A percentile compares a stretch with the other conserved stretches of the same genome.
phyloP scores from a whole-genome alignment of 306 rosid genomes.

The Castanea sativa region DNA sequence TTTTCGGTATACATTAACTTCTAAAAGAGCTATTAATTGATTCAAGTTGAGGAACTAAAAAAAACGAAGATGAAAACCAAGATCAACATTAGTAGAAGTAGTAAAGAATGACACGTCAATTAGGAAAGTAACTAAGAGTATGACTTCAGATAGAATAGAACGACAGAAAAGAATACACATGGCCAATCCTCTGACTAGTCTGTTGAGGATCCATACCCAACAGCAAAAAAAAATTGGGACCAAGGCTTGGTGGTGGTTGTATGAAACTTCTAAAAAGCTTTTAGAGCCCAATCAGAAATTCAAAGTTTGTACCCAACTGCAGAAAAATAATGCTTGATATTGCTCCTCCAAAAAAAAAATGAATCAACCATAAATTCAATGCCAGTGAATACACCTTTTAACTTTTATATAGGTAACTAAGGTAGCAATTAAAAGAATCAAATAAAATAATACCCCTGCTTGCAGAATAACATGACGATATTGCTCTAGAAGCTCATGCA shows the following conservation, averaged over 20 bases:
- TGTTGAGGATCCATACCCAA: no score
- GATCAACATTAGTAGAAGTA: no score
- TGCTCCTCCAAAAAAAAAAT: slow-evolving; percentile 9
- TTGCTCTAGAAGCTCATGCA: slow-evolving; percentile 51
- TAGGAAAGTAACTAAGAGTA: no score
- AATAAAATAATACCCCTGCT: slow-evolving; percentile 50
- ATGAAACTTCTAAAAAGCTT: background rate
- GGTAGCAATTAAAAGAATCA: slow-evolving; percentile 5
- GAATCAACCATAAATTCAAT: background rate
- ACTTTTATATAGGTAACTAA: slow-evolving; percentile 2
- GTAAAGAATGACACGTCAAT: no score
- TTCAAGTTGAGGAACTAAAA: no score
- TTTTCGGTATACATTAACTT: no score
- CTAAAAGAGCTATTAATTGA: no score
- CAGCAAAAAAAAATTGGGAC: no score
- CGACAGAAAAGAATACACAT: no score
- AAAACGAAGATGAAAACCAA: no score
- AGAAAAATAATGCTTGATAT: slow-evolving; percentile 12
- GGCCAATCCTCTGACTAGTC: no score
- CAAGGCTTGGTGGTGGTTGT: background rate
- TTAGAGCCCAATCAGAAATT: slow-evolving; percentile 14
- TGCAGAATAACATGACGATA: slow-evolving; percentile 49
- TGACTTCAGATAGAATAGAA: no score
- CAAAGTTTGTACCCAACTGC: slow-evolving; percentile 5
- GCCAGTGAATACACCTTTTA: background rate